Percentiles rank a stretch among this genome's conserved stretches.
Evolutionary conservation across 1,139 yeast species (phyloP).

Genomic region (Scheffersomyces quercinus): DNA sequence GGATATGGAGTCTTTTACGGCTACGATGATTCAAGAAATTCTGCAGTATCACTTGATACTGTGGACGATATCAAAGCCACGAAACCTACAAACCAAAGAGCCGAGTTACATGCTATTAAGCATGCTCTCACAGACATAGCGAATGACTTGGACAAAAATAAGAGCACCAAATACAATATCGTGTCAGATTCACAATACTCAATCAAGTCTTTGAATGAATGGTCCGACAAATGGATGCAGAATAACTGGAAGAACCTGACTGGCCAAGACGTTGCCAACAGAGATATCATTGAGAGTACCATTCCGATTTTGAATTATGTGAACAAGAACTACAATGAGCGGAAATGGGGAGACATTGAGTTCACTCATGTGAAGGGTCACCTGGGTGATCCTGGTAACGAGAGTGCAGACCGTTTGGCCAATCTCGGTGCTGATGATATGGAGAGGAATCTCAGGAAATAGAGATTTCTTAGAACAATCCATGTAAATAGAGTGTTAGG

Average conservation of each 20-base stretch:
- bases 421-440: conserved; percentile 53
- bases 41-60: conserved; percentile 47
- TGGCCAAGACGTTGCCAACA: conserved; percentile 51
- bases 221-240: conserved; percentile 54
- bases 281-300: conserved; percentile 45
- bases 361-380: conserved; percentile 75
- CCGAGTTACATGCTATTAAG: conserved; percentile 70
- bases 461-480: too few species aligned
- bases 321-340: conserved; percentile 20
- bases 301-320: conserved; percentile 27
- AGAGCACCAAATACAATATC: conserved; percentile 28
- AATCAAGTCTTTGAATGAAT: conserved; percentile 45
- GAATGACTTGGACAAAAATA: conserved; percentile 13
- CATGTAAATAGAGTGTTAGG: too few species aligned
- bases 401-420: conserved; percentile 75
- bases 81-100: conserved; percentile 75
- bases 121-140: conserved; percentile 51
- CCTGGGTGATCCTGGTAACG: conserved; percentile 68
- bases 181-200: conserved; percentile 62
- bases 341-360: conserved; percentile 34
- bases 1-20: conserved; percentile 82
- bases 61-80: conserved; percentile 17
- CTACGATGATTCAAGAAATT: conserved; percentile 51
- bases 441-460: background rate
- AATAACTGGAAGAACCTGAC: conserved; percentile 53